Percentiles rank a stretch among this genome's conserved stretches.
These are phyloP conservation scores for Verticillium alfalfae DNA, from an alignment of 2,329 filamentous ascomycete genomes.

Conservation along the genomic window DNA sequence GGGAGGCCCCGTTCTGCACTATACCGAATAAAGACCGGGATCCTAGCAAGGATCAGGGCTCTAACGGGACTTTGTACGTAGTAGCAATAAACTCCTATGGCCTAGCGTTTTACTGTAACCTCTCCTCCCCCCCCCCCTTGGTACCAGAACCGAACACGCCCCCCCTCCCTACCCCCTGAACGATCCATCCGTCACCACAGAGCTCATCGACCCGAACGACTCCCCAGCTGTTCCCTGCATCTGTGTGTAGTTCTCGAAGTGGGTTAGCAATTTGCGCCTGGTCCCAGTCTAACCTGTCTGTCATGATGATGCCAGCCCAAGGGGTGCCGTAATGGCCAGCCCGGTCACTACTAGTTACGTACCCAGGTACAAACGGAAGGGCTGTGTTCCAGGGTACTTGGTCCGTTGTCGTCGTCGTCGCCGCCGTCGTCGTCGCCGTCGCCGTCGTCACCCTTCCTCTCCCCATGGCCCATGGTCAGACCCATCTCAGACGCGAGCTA, in stretches of 20 bases:
- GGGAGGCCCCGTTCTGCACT: neutral
- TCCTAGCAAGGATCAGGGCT: neutral
- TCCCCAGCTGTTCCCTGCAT: conserved; percentile 1
- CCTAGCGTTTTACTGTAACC: too few species aligned
- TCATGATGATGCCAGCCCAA: conserved; percentile 1
- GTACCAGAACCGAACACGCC: neutral
- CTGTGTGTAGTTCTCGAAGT: neutral
- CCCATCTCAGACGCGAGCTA: neutral
- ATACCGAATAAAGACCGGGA: neutral
- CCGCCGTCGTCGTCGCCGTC: neutral
- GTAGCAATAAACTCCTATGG: neutral
- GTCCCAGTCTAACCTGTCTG: neutral
- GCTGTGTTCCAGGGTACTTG: neutral
- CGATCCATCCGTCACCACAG: neutral
- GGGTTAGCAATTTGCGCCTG: neutral
- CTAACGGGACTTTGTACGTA: neutral
- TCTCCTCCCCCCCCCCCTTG: too few species aligned
- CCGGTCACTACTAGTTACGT: neutral
- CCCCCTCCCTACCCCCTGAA: neutral
- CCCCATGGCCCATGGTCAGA: neutral
- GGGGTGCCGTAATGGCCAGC: neutral
- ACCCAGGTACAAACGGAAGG: neutral
- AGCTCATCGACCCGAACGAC: neutral
- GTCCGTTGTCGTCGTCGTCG: neutral
- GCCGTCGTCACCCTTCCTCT: neutral